Evolutionary conservation across 1,139 yeast species (phyloP), one percentile per base, ranked within the genome.

Genomic region (Kurtzmaniella quercitrusa): DNA sequence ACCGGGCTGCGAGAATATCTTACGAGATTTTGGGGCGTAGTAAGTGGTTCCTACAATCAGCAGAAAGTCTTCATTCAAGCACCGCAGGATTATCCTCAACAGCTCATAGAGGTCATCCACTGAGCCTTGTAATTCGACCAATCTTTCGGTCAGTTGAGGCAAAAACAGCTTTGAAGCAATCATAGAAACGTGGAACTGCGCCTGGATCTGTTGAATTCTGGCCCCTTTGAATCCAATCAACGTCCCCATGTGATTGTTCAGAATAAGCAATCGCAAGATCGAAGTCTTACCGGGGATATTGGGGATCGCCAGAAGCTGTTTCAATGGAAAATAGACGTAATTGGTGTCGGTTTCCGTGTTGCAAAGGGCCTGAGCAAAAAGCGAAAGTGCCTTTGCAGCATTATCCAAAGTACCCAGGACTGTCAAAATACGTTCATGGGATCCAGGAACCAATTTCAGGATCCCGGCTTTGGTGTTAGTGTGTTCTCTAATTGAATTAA

Each of bases 381-480:
- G 77, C 37, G 85, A 81, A 45, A 88, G 69, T 1, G 96, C 93
- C 53, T 75, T 74, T 2, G 95, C 79, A 41, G 87, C 82, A 44
- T 84, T 79, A 46, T 82, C 86, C 40, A 88, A 72, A n/a, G 82
- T 73, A 21, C 97, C 97, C 39, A 85, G 75, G 34, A 89, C 85
- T 0, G 95, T 85, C 49, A 90, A 71, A 45, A 90, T 86, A 51
- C 97, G 75, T 59, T 90, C 96, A 41, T 85, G 85, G 44, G 91
- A 83, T 14, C 95, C 95, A 16, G 83, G 83, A 39, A 82, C 81
- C 40, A 88, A 82, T 56, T 85, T 85, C 24, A 95, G 85, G 41
- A 90, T 90, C 18, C 95, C 96, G 4, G 96, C 96, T 61, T 85
- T 87, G 49, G 93, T 91, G 46, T 79, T 79, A 37, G 94, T 87